Evolutionary conservation across 768 basidiomycete genomes (phyloP), one percentile per base, ranked within the genome.

Genomic region (Lactarius hatsudake): DNA sequence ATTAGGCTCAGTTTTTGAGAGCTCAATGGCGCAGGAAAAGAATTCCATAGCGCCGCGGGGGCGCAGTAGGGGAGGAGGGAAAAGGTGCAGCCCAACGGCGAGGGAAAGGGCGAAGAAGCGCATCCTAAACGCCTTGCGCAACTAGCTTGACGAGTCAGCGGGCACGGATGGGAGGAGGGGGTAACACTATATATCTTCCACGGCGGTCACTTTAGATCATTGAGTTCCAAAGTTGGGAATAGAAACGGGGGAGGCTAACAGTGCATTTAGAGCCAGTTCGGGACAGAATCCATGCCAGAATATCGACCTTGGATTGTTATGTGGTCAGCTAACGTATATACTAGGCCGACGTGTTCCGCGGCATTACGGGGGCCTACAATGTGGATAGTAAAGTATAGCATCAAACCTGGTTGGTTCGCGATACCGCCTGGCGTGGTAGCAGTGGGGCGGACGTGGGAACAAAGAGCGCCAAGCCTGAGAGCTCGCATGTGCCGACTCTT

Each of bases 101-200:
- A 63, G 42, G 18, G 26, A 2, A 34, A 45, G 51, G 15, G 13
- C 20, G n/a, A 18, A 32, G 6, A 40, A 42, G 17, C 20, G 30
- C 61, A 58, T 63, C n/a, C 15, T 42, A 23, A 36, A 56, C 20
- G 5, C 28, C 30, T 32, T 51, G 18, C 13, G 17, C 12, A 17
- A 20, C 34, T 3, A 36, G 20, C 42, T 43, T 43, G 5, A 23
- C 3, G n/a, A 60, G 40, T 32, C 7, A 10, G 26, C 15, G 5
- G 34, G 65, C 9, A 23, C 15, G 38, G 61, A 26, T 7, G 15
- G 26, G 17, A 26, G 10, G 5, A n/a, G 12, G 18, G 5, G 45
- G 43, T n/a, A 8, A 20, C 18, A n/a, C 15, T 66, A 62, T 62
- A 66, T 66, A 66, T 2, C 15, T 1, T 32, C 30, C 51, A 54